These are phyloP conservation scores for Coniochaeta sp. DNA, from an alignment of 2,329 filamentous ascomycete genomes.

Conservation along the genomic window DNA sequence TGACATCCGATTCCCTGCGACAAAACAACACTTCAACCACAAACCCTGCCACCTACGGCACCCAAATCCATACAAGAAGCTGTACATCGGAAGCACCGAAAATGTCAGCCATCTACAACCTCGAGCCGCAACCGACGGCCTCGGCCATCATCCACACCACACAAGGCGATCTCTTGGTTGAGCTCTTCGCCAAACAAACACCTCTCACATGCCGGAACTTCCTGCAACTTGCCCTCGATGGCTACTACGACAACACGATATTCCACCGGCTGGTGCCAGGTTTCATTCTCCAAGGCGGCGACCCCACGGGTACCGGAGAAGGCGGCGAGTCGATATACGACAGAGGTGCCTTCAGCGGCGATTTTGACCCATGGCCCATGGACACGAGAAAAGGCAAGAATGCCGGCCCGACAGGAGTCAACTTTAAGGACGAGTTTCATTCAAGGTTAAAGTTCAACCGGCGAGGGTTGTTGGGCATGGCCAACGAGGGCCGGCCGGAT, in stretches of 20 bases:
- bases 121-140: conserved; percentile 88
- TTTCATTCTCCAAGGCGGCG: conserved; percentile 91
- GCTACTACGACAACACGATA: conserved; percentile 88
- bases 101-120: conserved; percentile 90
- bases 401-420: conserved; percentile 50
- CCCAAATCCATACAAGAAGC: not conserved
- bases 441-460: conserved; percentile 88
- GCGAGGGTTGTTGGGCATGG: conserved; percentile 89
- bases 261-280: conserved; percentile 90
- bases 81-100: conserved; percentile 5
- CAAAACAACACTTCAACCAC: not conserved
- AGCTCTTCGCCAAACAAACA: conserved; percentile 91
- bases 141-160: conserved; percentile 89
- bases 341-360: conserved; percentile 66
- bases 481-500: conserved; percentile 70
- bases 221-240: conserved; percentile 87
- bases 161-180: conserved; percentile 78
- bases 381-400: conserved; percentile 57
- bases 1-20: not conserved
- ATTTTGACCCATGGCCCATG: conserved; percentile 67
- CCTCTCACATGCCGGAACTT: conserved; percentile 92
- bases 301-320: conserved; percentile 86
- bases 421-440: conserved; percentile 82
- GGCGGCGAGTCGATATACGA: conserved; percentile 92
- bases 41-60: not conserved